These are phyloP conservation scores for Neurospora discreta DNA, from an alignment of 495 filamentous ascomycete species.

Conservation along the genomic window DNA sequence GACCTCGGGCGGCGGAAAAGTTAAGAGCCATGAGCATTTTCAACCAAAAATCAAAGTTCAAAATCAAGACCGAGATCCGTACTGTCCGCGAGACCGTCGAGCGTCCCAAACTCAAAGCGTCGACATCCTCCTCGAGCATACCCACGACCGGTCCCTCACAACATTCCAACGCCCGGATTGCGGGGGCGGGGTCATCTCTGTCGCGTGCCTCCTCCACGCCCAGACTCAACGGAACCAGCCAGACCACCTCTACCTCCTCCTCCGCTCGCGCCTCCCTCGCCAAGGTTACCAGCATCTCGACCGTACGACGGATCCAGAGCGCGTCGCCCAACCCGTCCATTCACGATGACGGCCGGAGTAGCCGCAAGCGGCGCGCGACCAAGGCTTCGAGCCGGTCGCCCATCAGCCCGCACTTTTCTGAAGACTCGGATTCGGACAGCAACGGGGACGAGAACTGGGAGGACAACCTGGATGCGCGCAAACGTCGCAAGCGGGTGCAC, in stretches of 20 bases:
- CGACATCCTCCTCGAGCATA: not conserved
- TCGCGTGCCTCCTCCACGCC: not conserved
- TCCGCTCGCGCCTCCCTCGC: constrained; percentile 3
- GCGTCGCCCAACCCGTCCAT: constrained; percentile 5
- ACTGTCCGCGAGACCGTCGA: constrained; percentile 18
- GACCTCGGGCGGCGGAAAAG: not conserved
- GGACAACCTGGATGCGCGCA: constrained; percentile 20
- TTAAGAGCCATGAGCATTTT: constrained; percentile 21
- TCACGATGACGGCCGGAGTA: constrained; percentile 4
- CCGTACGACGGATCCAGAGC: not conserved
- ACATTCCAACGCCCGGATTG: not conserved
- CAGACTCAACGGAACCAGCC: not conserved
- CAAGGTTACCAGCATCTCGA: not conserved
- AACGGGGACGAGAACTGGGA: constrained; percentile 26
- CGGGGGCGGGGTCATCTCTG: not conserved
- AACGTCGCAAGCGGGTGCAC: constrained; percentile 19
- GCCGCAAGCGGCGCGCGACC: constrained; percentile 17
- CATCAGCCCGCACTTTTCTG: constrained; percentile 16
- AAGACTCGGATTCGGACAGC: constrained; percentile 20
- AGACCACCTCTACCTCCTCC: not conserved
- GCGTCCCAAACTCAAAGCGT: constrained; percentile 7
- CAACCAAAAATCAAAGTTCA: constrained; percentile 29
- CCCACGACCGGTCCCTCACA: not conserved
- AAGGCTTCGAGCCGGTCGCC: constrained; percentile 12
- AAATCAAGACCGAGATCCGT: constrained; percentile 21